Conservation (phyloP, 1,284 basidiomycete species). For the Tilletiopsis washingtonensis region DNA sequence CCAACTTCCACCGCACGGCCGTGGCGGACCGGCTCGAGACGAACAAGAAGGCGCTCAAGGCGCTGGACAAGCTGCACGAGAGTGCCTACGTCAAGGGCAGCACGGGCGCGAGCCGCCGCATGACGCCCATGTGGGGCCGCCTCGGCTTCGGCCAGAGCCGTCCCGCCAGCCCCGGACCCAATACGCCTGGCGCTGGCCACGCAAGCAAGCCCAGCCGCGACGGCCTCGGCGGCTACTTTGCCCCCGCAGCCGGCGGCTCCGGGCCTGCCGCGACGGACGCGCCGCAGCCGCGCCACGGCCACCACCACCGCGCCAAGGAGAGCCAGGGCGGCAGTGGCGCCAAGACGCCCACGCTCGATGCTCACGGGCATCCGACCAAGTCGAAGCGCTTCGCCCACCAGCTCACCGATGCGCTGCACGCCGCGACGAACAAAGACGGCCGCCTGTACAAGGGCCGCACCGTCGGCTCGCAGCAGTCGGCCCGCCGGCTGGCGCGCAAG, state of each 20-base stretch:
- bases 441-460: constrained; percentile 32
- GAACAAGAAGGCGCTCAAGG: constrained; percentile 33
- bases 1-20: constrained; percentile 44
- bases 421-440: constrained; percentile 44
- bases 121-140: constrained; percentile 14
- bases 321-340: not conserved
- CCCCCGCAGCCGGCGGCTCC: constrained; percentile 4
- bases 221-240: constrained; percentile 30
- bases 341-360: not conserved
- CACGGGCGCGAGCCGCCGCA: not conserved
- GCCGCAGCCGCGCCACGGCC: constrained; percentile 2
- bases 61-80: constrained; percentile 40
- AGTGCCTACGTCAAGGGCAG: constrained; percentile 28
- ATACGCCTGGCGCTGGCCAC: constrained; percentile 15
- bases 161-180: constrained; percentile 26
- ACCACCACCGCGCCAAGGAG: not conserved
- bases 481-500: constrained; percentile 64
- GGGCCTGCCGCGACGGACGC: not conserved
- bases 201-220: constrained; percentile 23
- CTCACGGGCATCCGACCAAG: not conserved
- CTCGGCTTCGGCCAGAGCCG: constrained; percentile 9
- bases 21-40: constrained; percentile 39
- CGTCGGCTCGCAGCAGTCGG: constrained; percentile 57
- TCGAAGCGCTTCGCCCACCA: constrained; percentile 18
- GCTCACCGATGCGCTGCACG: constrained; percentile 23